Conservation (phyloP, 2,329 filamentous ascomycete species). For the Tolypocladium ophioglossoides region DNA sequence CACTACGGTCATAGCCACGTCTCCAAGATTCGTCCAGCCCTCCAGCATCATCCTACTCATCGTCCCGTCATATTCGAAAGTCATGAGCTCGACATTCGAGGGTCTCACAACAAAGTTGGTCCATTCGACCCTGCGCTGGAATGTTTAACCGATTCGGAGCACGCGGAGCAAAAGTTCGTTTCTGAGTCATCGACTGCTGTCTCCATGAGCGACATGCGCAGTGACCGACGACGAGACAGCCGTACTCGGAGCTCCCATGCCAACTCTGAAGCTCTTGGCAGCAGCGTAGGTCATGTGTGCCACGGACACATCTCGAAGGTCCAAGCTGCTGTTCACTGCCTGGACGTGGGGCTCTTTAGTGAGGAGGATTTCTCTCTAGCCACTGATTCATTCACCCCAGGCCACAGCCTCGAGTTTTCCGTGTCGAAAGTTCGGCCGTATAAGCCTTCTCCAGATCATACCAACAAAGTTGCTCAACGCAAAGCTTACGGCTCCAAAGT, state of each 20-base stretch:
- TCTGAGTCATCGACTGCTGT: constrained; percentile 5
- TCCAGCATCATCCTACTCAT: constrained; percentile 6
- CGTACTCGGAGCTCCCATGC: neutral
- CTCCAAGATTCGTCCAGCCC: constrained; percentile 16
- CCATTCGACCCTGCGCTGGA: constrained; percentile 6
- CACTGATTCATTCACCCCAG: too few relatives aligned
- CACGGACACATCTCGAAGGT: neutral
- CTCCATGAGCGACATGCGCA: neutral
- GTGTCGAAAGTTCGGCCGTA: constrained; percentile 4
- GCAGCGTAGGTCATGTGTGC: neutral
- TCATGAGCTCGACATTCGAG: constrained; percentile 1
- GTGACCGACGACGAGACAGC: neutral
- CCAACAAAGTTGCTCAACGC: neutral
- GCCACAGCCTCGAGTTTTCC: neutral
- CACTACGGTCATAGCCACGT: constrained; percentile 11
- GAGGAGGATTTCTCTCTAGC: neutral
- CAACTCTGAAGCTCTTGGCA: neutral
- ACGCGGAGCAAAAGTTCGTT: neutral
- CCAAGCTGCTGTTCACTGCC: neutral
- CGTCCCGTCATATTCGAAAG: neutral
- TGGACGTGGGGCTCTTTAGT: neutral
- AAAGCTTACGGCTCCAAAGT: constrained; percentile 1
- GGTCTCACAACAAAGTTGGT: constrained; percentile 8
- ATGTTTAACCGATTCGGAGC: neutral
- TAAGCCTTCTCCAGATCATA: neutral